These are phyloP conservation scores for Pistacia vera DNA, from an alignment of 345 rosid species.

Conservation along the genomic window DNA sequence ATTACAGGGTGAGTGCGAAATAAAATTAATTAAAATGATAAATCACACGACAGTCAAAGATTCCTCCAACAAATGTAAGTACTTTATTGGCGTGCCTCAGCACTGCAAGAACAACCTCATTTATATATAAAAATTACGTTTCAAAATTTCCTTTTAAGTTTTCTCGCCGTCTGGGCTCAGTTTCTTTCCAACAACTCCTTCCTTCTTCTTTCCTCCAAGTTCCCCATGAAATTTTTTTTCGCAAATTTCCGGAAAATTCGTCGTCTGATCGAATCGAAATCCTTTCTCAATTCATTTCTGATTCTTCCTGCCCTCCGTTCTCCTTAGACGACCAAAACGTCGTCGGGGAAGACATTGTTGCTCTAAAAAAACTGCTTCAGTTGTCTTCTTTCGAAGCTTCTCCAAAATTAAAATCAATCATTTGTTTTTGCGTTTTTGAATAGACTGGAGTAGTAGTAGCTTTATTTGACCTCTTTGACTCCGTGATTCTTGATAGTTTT, in stretches of 20 bases:
- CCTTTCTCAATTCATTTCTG: not conserved
- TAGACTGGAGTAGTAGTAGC: not conserved
- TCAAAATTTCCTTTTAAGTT: constrained; percentile 6
- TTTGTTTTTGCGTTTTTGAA: not conserved
- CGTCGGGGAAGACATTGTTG: not conserved
- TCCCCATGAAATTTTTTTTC: not conserved
- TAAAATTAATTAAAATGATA: not conserved
- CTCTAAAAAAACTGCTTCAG: not conserved
- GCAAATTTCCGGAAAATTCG: not conserved
- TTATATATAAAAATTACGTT: not conserved
- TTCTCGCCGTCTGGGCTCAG: not conserved
- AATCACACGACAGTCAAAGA: not conserved
- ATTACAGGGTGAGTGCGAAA: not conserved
- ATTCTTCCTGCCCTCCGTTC: not conserved
- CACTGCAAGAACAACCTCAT: not conserved
- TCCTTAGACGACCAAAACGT: not conserved
- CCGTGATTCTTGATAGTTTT: not conserved
- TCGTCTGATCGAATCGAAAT: not conserved
- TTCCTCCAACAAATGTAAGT: not conserved
- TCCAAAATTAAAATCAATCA: not conserved
- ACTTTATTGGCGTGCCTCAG: not conserved
- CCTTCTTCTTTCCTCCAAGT: not conserved
- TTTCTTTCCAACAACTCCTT: not conserved
- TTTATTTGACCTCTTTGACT: no score
- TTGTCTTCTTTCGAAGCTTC: no score